phyloP scores from a whole-genome alignment of 106 monocot species.

The Vanilla planifolia region DNA sequence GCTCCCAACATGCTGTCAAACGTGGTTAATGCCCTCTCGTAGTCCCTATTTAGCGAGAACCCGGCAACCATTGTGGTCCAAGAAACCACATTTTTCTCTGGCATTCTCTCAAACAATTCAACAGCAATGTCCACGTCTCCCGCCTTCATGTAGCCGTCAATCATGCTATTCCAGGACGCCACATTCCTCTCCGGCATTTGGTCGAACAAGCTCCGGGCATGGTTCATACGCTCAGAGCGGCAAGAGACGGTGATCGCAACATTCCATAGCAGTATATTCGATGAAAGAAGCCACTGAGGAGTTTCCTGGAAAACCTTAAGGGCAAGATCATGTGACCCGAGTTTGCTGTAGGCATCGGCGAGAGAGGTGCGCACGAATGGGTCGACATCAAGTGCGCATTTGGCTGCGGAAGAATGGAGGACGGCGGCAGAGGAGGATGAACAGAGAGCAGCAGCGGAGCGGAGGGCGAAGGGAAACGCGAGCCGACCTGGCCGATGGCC shows the following conservation, averaged over 20 bases:
- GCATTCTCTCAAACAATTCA: constrained; percentile 26
- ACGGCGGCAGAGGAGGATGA: neutral
- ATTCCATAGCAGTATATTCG: constrained; percentile 33
- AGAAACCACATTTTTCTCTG: constrained; percentile 29
- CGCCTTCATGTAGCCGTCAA: constrained; percentile 19
- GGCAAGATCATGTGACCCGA: constrained; percentile 7
- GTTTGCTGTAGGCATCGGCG: constrained; percentile 23
- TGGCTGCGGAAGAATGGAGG: constrained; percentile 1
- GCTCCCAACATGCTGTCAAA: constrained; percentile 24
- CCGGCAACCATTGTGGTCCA: constrained; percentile 30
- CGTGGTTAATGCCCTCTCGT: constrained; percentile 5
- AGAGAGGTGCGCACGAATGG: constrained; percentile 40
- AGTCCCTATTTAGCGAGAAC: constrained; percentile 7
- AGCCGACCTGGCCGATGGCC: constrained; percentile 19
- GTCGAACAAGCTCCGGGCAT: constrained; percentile 16
- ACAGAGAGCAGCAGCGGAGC: constrained; percentile 17
- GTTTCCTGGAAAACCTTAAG: constrained; percentile 37
- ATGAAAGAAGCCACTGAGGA: constrained; percentile 14
- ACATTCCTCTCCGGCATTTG: constrained; percentile 17
- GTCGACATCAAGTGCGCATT: constrained; percentile 18
- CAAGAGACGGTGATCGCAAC: constrained; percentile 19
- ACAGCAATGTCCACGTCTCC: constrained; percentile 15
- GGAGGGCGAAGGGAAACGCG: constrained; percentile 26
- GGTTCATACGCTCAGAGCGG: neutral
- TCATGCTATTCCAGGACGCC: constrained; percentile 34